Evolutionary conservation across 1,139 yeast genomes (phyloP).

Genomic region (Lodderomyces pseudojiufengensis): DNA sequence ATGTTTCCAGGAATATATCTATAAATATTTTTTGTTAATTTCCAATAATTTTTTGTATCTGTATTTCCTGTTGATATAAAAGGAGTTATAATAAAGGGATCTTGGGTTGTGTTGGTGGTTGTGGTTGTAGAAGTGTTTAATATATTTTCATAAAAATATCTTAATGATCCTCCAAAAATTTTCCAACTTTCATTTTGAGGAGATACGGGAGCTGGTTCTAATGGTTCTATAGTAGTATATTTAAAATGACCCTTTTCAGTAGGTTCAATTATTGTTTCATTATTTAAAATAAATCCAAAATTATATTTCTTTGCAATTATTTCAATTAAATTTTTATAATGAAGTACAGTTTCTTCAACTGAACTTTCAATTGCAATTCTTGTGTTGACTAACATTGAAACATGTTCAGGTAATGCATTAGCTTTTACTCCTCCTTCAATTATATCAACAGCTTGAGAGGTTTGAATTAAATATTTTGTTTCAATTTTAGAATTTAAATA

Average conservation of each 20-base stretch:
- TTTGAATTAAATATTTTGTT: conserved; percentile 46
- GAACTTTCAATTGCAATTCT: conserved; percentile 45
- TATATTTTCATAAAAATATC: conserved; percentile 52
- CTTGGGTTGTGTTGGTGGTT: conserved; percentile 17
- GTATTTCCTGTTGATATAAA: conserved; percentile 37
- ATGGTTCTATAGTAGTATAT: conserved; percentile 28
- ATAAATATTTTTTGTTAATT: conserved; percentile 34
- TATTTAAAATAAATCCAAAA: conserved; percentile 44
- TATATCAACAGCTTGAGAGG: conserved; percentile 69
- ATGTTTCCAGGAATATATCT: conserved; percentile 33
- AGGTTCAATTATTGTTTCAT: conserved; percentile 24
- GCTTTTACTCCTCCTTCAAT: conserved; percentile 67
- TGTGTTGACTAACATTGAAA: conserved; percentile 52
- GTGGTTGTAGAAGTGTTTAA: conserved; percentile 20
- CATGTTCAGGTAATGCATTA: conserved; percentile 73
- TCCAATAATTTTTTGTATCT: conserved; percentile 42
- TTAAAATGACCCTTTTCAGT: conserved; percentile 45
- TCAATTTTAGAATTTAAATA: conserved; percentile 20
- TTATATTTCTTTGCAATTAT: conserved; percentile 42
- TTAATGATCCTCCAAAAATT: conserved; percentile 51
- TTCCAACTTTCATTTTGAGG: conserved; percentile 50
- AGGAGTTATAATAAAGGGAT: conserved; percentile 29
- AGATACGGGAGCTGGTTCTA: conserved; percentile 62
- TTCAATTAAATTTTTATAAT: conserved; percentile 37
- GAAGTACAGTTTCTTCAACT: conserved; percentile 40